Evolutionary conservation across 768 basidiomycete genomes (phyloP).

Genomic region (Boletellus ananiceps): DNA sequence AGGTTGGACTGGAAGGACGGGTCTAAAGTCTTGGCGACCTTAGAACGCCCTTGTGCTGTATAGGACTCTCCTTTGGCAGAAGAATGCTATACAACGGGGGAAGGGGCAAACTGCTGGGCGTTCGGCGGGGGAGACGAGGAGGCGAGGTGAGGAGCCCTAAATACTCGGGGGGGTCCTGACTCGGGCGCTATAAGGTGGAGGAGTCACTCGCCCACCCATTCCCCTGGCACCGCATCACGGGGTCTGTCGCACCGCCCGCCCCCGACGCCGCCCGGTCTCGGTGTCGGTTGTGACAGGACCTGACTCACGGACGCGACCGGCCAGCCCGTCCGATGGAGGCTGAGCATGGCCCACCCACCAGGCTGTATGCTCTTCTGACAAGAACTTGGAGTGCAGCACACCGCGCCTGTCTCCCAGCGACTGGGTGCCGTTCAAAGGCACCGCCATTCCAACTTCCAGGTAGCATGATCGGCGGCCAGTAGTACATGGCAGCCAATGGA

Average conservation of each 20-base stretch:
- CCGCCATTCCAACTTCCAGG: too few relatives aligned
- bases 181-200: slow-evolving; percentile 31
- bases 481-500: too few relatives aligned
- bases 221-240: slow-evolving; percentile 21
- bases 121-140: background rate
- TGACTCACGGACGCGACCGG: too few relatives aligned
- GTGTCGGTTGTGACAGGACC: too few relatives aligned
- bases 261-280: slow-evolving; percentile 2
- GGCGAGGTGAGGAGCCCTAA: slow-evolving; percentile 13
- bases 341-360: too few relatives aligned
- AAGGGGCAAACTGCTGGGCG: slow-evolving; percentile 1
- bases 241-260: slow-evolving; percentile 10
- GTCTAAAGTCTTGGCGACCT: slow-evolving; percentile 38
- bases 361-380: too few relatives aligned
- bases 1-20: slow-evolving; percentile 21
- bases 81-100: slow-evolving; percentile 21
- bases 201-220: slow-evolving; percentile 28
- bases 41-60: slow-evolving; percentile 37
- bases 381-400: too few relatives aligned
- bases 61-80: slow-evolving; percentile 16
- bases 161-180: slow-evolving; percentile 22
- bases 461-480: too few relatives aligned
- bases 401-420: too few relatives aligned
- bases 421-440: too few relatives aligned
- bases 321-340: too few relatives aligned